phyloP scores from a whole-genome alignment of 2,329 filamentous ascomycete species.

The Exophiala oligosperma region DNA sequence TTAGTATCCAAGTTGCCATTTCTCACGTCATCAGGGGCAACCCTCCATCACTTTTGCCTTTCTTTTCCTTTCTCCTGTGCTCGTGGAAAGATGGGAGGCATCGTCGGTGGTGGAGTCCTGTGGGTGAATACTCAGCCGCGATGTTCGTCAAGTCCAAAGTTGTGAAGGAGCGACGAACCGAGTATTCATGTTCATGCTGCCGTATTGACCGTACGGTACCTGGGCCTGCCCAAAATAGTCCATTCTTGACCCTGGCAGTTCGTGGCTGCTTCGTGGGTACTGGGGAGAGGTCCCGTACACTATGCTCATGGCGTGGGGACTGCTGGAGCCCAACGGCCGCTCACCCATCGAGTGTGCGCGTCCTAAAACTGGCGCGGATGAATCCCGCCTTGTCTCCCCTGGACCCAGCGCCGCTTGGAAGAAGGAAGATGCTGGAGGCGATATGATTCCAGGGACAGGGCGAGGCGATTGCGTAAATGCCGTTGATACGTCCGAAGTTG shows the following conservation, averaged over 20 bases:
- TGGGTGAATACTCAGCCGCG: constrained; percentile 26
- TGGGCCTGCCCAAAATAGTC: constrained; percentile 28
- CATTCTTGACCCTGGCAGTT: constrained; percentile 16
- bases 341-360: constrained; percentile 32
- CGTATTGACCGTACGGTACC: constrained; percentile 25
- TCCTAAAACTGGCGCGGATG: constrained; percentile 31
- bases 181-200: constrained; percentile 29
- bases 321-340: constrained; percentile 15
- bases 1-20: constrained; percentile 2
- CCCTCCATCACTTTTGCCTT: constrained; percentile 9
- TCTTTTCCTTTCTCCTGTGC: constrained; percentile 18
- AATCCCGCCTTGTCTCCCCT: constrained; percentile 35
- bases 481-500: constrained; percentile 15
- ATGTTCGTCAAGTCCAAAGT: constrained; percentile 28
- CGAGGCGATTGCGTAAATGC: constrained; percentile 41
- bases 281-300: constrained; percentile 19
- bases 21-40: constrained; percentile 16
- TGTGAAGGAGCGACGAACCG: constrained; percentile 31
- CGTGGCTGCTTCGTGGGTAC: constrained; percentile 20
- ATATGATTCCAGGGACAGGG: constrained; percentile 41
- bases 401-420: constrained; percentile 17
- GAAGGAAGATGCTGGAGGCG: constrained; percentile 40
- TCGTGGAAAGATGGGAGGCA: constrained; percentile 5
- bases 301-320: constrained; percentile 23
- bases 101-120: constrained; percentile 17